These are phyloP conservation scores for Protea cynaroides DNA, from an alignment of 164 flowering plant species.

Conservation along the genomic window DNA sequence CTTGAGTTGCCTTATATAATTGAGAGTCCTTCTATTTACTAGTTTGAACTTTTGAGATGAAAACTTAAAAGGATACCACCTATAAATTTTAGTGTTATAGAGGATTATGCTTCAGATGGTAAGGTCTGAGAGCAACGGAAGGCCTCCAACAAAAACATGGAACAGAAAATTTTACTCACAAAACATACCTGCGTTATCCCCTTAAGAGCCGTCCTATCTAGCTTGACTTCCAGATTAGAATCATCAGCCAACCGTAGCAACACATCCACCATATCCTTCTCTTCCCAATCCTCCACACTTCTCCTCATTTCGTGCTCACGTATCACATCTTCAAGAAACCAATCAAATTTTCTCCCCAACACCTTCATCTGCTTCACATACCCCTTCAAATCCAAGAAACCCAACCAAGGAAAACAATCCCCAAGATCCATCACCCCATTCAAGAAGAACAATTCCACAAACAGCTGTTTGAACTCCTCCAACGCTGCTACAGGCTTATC, in stretches of 20 bases:
- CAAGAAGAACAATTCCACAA: constrained; percentile 44
- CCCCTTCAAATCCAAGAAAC: constrained; percentile 51
- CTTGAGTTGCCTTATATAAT: too few relatives aligned
- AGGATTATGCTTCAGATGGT: too few relatives aligned
- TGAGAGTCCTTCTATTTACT: too few relatives aligned
- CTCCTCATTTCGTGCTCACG: constrained; percentile 31
- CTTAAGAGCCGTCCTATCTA: constrained; percentile 34
- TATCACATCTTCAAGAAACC: constrained; percentile 45
- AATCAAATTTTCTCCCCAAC: constrained; percentile 41
- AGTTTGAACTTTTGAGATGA: too few relatives aligned
- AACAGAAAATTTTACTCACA: too few relatives aligned
- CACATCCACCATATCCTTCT: constrained; percentile 55
- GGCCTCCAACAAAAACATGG: too few relatives aligned
- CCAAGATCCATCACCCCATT: constrained; percentile 51
- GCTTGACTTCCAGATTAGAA: constrained; percentile 54
- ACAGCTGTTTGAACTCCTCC: constrained; percentile 36
- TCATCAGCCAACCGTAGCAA: constrained; percentile 44
- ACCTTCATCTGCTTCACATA: constrained; percentile 52
- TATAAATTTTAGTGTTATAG: too few relatives aligned
- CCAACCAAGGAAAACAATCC: constrained; percentile 52
- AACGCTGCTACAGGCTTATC: constrained; percentile 12
- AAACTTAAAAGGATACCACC: too few relatives aligned
- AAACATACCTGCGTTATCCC: too few relatives aligned
- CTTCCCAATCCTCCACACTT: constrained; percentile 23
- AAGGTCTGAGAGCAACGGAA: too few relatives aligned